Evolutionary conservation across 163 green algal genomes (phyloP), one percentile per base, ranked within the genome.

Genomic region (Scenedesmus sp.): DNA sequence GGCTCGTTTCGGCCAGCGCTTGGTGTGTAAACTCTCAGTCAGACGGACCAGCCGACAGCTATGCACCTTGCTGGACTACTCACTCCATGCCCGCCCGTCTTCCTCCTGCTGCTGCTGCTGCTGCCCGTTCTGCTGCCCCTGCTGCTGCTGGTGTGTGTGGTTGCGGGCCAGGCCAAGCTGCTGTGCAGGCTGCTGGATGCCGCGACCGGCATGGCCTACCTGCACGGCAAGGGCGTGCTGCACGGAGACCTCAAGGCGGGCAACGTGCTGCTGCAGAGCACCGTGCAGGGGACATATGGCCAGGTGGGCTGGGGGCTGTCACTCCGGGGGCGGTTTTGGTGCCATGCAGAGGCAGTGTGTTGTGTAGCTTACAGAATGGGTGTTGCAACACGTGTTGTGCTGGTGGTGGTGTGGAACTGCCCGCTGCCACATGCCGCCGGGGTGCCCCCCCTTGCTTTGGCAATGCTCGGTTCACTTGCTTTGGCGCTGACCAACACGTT

Each of bases 141-240:
- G 33, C 3, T 49, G 35, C 72, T 81, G 72, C 72, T 49, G 33
- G 13, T 49, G 72, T 46, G 5, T 81, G 70, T 30, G 46, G 43
- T 59, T 53, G 43, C 42, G 18, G 24, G 6, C 30, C 83, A 91
- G 87, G 87, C 61, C n/a, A 88, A 88, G 80, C 43, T 88, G 56
- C 59, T 92, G 59, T 79, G 16, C 1, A 51, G 53, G 61, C 82
- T 92, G 89, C 46, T 85, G 35, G 89, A 92, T 73, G 82, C 70
- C 40, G 89, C 89, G 7, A 86, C 65, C 43, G 89, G 89, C 16
- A 86, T 89, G 82, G 33, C 82, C 7, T 92, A 92, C 89, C 43
- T 92, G 30, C 89, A 92, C 83, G 68, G 40, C 37, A 49, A 59
- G 26, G 72, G 53, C 22, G 84, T 92, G 44, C 46, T 89, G 70